Evolutionary conservation across 2,329 filamentous ascomycete species (phyloP).

Genomic region (Ceratocystis albifundus): DNA sequence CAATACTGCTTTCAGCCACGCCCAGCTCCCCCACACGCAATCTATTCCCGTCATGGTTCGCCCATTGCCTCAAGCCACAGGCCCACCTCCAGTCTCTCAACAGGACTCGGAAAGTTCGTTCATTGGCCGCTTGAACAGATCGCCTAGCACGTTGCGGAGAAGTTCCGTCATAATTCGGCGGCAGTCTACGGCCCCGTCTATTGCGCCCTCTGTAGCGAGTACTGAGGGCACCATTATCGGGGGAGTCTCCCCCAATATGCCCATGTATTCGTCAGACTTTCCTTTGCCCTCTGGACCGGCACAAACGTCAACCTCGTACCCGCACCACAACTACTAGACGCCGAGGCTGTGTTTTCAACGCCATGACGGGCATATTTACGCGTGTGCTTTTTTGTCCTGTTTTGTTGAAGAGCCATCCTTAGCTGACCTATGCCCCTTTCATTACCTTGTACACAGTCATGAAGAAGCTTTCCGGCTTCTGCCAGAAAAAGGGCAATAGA

Average conservation of each 20-base stretch:
- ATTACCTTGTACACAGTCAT: slow-evolving; percentile 16
- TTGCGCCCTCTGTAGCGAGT: slow-evolving; percentile 15
- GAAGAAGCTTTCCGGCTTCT: slow-evolving; percentile 21
- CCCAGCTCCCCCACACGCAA: slow-evolving; percentile 4
- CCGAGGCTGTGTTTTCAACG: slow-evolving; percentile 1
- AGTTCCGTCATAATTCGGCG: slow-evolving; percentile 18
- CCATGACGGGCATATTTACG: slow-evolving; percentile 5
- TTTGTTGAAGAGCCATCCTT: slow-evolving; percentile 12
- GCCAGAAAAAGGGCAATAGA: slow-evolving; percentile 16
- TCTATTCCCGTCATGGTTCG: slow-evolving; percentile 20
- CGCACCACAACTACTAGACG: slow-evolving; percentile 3
- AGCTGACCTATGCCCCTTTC: slow-evolving; percentile 4
- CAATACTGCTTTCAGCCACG: background rate
- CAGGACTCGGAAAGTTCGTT: slow-evolving; percentile 18
- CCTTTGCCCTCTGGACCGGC: background rate
- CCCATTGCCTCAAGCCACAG: slow-evolving; percentile 11
- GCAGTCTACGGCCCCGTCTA: slow-evolving; percentile 18
- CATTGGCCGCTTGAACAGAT: slow-evolving; percentile 16
- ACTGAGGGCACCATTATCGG: slow-evolving; percentile 13
- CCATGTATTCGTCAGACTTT: slow-evolving; percentile 15
- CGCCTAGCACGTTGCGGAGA: slow-evolving; percentile 19
- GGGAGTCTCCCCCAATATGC: background rate
- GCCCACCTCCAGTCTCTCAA: slow-evolving; percentile 11
- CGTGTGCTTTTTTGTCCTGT: slow-evolving; percentile 2
- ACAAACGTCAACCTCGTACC: slow-evolving; percentile 11